Evolutionary conservation across 768 basidiomycete genomes (phyloP), one percentile per base, ranked within the genome.

Genomic region (Rhizopogon vulgaris): DNA sequence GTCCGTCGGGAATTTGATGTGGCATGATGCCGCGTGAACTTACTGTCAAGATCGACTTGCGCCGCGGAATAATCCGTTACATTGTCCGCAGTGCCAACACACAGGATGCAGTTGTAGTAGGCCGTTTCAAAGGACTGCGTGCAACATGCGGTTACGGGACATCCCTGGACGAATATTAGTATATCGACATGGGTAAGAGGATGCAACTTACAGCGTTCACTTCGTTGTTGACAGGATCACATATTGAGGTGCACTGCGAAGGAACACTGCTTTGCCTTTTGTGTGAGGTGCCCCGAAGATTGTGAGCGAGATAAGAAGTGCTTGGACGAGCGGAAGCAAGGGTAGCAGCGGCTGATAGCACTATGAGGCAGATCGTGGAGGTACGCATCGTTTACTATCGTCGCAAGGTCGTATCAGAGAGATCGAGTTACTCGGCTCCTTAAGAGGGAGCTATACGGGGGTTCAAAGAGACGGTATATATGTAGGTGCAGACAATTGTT

Each of bases 31-130:
- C 37, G 38, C 2, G 32, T 4, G 25, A 17, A 56, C 71, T 54
- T 52, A 75, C 76, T 45, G 52, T 76, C 70, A 27, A 78, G 55
- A 27, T 59, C 48, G 1, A 24, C 38, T 45, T 76, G 73, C 0
- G 62, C 58, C 1, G 49, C 10, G 6, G 64, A 49, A 43, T 56
- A 76, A 52, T 71, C 66, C 17, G 40, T 50, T 4, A 57, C 48
- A 40, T 68, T 51, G 32, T 61, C 22, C 2, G 65, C 62, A 2
- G 49, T 25, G 10, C 67, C 73, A 24, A 72, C 60, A 51, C 78
- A 79, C 3, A 60, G 34, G 55, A 76, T 61, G 53, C 78, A 79
- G 41, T 70, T 61, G 61, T 68, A 76, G 57, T 73, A 77, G 4
- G 55, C 49, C 0, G 57, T 63, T 52, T 73, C 69, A 51, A 77